phyloP scores from a whole-genome alignment of 139 green algal genomes.

The Volvox africanus region DNA sequence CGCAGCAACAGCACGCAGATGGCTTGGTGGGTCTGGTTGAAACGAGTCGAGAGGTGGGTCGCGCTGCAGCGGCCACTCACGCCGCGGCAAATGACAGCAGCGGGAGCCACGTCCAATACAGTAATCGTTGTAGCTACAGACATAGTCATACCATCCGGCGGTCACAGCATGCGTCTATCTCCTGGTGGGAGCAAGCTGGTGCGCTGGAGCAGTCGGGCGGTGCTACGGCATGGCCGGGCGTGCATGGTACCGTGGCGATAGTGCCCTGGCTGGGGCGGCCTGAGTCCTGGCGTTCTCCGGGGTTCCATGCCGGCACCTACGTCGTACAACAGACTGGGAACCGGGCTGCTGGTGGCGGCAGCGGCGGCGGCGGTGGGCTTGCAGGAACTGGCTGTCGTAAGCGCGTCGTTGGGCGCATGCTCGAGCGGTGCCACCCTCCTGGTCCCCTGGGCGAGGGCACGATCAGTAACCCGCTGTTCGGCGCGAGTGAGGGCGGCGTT shows the following conservation, averaged over 20 bases:
- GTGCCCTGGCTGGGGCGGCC: neutral
- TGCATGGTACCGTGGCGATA: neutral
- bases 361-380: neutral
- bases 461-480: constrained; percentile 16
- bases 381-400: neutral
- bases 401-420: neutral
- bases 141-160: neutral
- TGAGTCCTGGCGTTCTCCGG: neutral
- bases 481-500: neutral
- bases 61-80: neutral
- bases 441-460: constrained; percentile 13
- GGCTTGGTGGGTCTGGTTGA: constrained; percentile 6
- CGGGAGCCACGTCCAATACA: neutral
- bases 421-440: neutral
- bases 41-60: neutral
- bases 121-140: neutral
- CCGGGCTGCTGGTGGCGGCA: neutral
- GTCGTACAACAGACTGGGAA: no score
- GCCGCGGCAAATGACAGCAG: neutral
- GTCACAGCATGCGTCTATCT: neutral
- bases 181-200: neutral
- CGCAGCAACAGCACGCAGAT: neutral
- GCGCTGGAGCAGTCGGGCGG: neutral
- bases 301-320: neutral
- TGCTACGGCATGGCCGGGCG: neutral